phyloP scores from a whole-genome alignment of 1,284 basidiomycete species.

The Rugosomyces carneus region DNA sequence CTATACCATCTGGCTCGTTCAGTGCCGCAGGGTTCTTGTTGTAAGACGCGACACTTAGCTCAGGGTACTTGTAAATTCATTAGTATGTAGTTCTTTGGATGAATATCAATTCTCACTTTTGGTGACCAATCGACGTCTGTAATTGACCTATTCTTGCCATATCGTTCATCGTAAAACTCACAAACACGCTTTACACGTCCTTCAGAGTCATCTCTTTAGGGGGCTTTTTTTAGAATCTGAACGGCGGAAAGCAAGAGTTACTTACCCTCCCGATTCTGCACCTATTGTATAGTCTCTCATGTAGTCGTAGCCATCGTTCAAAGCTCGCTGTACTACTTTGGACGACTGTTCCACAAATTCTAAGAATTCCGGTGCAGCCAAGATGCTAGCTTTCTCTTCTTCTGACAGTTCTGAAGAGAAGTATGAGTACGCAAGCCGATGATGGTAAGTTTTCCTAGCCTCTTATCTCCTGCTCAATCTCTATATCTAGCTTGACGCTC shows the following conservation, averaged over 20 bases:
- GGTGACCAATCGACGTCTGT: slow-evolving; percentile 98
- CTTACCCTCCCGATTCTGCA: slow-evolving; percentile 68
- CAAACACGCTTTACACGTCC: slow-evolving; percentile 86
- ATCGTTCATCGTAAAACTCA: slow-evolving; percentile 84
- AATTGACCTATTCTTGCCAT: slow-evolving; percentile 87
- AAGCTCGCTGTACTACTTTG: slow-evolving; percentile 92
- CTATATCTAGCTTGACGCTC: slow-evolving; percentile 69
- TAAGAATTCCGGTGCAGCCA: slow-evolving; percentile 82
- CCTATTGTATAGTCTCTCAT: slow-evolving; percentile 91
- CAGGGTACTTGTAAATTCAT: slow-evolving; percentile 68
- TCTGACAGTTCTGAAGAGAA: slow-evolving; percentile 66
- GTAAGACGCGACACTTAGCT: slow-evolving; percentile 91
- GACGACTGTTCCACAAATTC: slow-evolving; percentile 95
- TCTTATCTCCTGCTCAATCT: slow-evolving; percentile 79
- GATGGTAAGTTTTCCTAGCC: slow-evolving; percentile 33
- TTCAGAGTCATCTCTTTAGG: slow-evolving; percentile 77
- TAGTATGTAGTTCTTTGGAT: not conserved
- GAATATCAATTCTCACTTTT: slow-evolving; percentile 47
- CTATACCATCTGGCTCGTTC: slow-evolving; percentile 95
- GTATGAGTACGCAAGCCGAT: not conserved
- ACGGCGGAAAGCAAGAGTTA: slow-evolving; percentile 11
- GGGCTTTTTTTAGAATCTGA: not conserved
- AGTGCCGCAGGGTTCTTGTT: slow-evolving; percentile 90
- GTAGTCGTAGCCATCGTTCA: slow-evolving; percentile 96
- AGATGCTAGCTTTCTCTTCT: slow-evolving; percentile 76